phyloP scores from a whole-genome alignment of 805 yeast species.

The Candida manassasensis region DNA sequence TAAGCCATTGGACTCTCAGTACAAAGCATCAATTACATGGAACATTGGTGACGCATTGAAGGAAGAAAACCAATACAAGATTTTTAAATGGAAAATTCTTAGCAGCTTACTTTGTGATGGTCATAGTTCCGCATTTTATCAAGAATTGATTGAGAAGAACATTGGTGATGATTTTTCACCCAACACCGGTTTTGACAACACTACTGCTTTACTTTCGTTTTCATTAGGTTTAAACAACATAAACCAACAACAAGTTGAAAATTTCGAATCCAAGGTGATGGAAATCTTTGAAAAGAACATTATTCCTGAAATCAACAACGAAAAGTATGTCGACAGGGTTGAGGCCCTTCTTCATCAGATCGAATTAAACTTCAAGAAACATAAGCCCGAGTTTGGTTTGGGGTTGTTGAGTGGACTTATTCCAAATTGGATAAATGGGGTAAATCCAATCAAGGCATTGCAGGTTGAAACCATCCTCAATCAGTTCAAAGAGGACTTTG shows the following conservation, averaged over 20 bases:
- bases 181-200: constrained; percentile 81
- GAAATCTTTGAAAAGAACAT: constrained; percentile 42
- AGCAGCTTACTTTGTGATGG: constrained; percentile 78
- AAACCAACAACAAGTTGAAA: constrained; percentile 38
- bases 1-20: constrained; percentile 66
- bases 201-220: constrained; percentile 71
- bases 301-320: constrained; percentile 24
- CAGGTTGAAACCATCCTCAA: constrained; percentile 58
- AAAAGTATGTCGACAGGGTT: constrained; percentile 42
- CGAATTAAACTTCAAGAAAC: constrained; percentile 78
- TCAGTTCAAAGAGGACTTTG: constrained; percentile 60
- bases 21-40: constrained; percentile 86
- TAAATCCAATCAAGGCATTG: constrained; percentile 68
- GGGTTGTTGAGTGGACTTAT: constrained; percentile 65
- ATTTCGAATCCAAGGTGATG: constrained; percentile 45
- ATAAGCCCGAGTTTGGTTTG: constrained; percentile 87
- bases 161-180: constrained; percentile 81
- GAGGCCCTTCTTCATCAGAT: constrained; percentile 85
- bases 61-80: constrained; percentile 50
- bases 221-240: constrained; percentile 85
- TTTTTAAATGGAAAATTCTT: constrained; percentile 68
- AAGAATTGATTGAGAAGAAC: constrained; percentile 80
- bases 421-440: constrained; percentile 81
- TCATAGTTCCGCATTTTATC: constrained; percentile 86
- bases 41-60: constrained; percentile 64